Evolutionary conservation across 495 filamentous ascomycete species (phyloP), one percentile per base, ranked within the genome.

Genomic region (Hypoxylon perforatum): DNA sequence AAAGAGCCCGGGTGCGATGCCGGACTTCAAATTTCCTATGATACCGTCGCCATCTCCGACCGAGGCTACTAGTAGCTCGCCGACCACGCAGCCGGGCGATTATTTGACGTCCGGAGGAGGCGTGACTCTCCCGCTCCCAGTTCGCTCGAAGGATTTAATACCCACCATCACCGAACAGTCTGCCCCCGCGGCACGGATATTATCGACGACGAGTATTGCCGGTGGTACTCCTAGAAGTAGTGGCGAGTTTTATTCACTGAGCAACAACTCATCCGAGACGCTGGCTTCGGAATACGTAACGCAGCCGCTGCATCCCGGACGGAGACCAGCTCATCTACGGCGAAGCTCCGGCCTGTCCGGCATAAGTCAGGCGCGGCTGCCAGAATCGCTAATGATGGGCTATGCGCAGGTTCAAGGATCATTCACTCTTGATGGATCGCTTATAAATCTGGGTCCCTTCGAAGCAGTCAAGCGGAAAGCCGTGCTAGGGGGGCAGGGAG

Each of bases 391-490:
- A 52, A 94, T 99, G 88, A 98, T 99, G 95, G 95, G 94, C 9
- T 99, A 96, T 78, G 96, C 90, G 4, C 94, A 99, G 73, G 86
- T 97, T n/a, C 89, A 90, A 70, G 95, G 96, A 15, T 91, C 91
- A 0, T 99, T 98, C 65, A 92, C 89, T 0, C 77, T 98, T 6
- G 95, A 99, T 74, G 93, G 93, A 0, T 96, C 96, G 5, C 80
- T 99, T 33, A 86, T 98, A 54, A 93, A 97, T 64, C 88, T 95
- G 36, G 89, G 87, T 1, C 92, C 88, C 3, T 99, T 99, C 67
- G 96, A 99, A 73, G 92, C 96, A 57, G 92, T 97, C 23, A 99
- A 98, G 74, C 82, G 94, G 41, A 97, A 96, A 75, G 96, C 92
- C 28, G 91, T 96, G 14, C 84, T 97, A 21, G 92, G 94, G 39